These are phyloP conservation scores for Boeremia lycopersici DNA, from an alignment of 2,329 filamentous ascomycete species.

Conservation along the genomic window DNA sequence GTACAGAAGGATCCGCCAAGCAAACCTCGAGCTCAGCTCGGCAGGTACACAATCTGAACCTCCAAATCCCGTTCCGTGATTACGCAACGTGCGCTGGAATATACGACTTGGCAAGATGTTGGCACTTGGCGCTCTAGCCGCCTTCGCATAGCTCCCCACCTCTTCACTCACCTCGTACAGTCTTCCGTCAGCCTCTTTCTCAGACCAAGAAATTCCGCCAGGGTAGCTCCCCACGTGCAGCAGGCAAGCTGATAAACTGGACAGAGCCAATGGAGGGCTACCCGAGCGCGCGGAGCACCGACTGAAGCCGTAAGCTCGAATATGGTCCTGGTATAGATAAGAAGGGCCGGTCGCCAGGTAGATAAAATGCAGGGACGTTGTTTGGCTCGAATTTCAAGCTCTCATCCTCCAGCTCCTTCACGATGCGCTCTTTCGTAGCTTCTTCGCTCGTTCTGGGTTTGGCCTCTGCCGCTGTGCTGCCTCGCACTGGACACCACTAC, in stretches of 20 bases:
- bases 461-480: conserved; percentile 36
- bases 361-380: conserved; percentile 24
- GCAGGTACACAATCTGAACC: conserved; percentile 15
- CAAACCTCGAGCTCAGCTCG: conserved; percentile 12
- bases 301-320: conserved; percentile 10
- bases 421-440: conserved; percentile 38
- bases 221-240: conserved; percentile 36
- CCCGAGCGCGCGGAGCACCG: conserved; percentile 16
- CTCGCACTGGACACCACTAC: conserved; percentile 22
- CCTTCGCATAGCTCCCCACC: conserved; percentile 10
- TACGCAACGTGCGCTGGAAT: conserved; percentile 18
- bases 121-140: conserved; percentile 17
- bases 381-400: conserved; percentile 9
- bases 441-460: conserved; percentile 35
- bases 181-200: conserved; percentile 13
- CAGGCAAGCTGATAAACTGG: conserved; percentile 26
- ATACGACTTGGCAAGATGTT: conserved; percentile 10
- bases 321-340: conserved; percentile 27
- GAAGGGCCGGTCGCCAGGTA: conserved; percentile 19
- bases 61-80: conserved; percentile 7
- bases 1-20: conserved; percentile 11
- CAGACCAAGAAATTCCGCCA: conserved; percentile 11
- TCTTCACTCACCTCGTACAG: conserved; percentile 6
- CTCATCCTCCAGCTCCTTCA: conserved; percentile 16
- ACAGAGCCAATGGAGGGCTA: conserved; percentile 14